Evolutionary conservation across 495 filamentous ascomycete species (phyloP), one percentile per base, ranked within the genome.

Genomic region (Recurvomyces mirabilis): DNA sequence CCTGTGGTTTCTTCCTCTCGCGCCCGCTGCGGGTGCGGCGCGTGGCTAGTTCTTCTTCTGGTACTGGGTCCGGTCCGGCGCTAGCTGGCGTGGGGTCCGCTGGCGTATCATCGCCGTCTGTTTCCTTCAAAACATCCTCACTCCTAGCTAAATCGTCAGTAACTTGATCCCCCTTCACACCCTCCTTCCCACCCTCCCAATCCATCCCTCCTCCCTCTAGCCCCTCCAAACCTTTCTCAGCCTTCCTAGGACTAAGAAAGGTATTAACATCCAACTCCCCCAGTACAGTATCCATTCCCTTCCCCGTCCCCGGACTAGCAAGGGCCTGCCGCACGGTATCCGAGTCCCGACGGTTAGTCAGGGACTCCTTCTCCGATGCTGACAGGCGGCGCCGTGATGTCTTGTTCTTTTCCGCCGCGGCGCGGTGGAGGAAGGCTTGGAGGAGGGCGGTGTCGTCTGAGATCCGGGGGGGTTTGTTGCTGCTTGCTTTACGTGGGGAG

Each of bases 381-480:
- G 56, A 57, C 11, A 59, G 53, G 12, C 74, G 49, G 67, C 73
- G 28, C n/a, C n/a, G n/a, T 15, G 32, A 34, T 12, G 26, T 46
- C 23, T 75, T 76, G 52, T 68, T 79, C 9, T 74, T 71, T 43
- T 72, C 71, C n/a, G n/a, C n/a, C n/a, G n/a, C n/a, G 13, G 75
- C 75, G 34, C 70, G 73, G 42, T 66, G 73, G 23, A 81, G 60
- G 53, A 80, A 81, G 38, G 73, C 70, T 49, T 74, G 76, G 19
- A 81, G 66, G 17, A 79, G 51, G 36, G 62, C 73, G 1, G 74
- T 73, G 60, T 80, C 75, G 38, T 76, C 72, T 65, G 39, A 65
- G 41, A 36, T 46, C 18, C 15, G 56, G 41, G 29, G 55, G 48
- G 35, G 40, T 26, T 21, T n/a, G n/a, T n/a, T n/a, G n/a, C n/a